phyloP scores from a whole-genome alignment of 225 moss, liverwort and hornwort genomes.

The Polytrichum formosum region DNA sequence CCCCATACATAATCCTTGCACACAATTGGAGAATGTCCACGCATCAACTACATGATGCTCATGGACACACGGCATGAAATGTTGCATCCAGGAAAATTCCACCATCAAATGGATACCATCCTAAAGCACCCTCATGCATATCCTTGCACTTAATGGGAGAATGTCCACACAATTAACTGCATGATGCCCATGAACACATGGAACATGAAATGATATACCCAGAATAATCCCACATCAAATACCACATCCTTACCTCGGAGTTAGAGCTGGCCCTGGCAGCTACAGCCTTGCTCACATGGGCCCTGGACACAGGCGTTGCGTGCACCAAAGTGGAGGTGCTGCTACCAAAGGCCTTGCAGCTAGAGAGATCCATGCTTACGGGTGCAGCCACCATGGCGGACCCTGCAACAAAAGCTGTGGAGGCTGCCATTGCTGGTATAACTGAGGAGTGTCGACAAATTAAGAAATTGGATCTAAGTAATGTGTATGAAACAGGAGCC shows the following conservation, averaged over 20 bases:
- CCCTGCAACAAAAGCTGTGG: constrained; percentile 25
- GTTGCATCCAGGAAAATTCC: background rate
- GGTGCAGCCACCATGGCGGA: constrained; percentile 19
- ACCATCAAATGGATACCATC: background rate
- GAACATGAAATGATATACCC: background rate
- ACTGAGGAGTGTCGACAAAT: background rate
- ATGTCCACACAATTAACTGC: background rate
- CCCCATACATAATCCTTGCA: background rate
- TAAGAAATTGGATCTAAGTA: background rate
- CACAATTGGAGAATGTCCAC: too few species aligned
- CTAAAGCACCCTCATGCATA: background rate
- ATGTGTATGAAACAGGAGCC: background rate
- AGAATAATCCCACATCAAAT: background rate
- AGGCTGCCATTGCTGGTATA: constrained; percentile 20
- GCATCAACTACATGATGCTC: too few species aligned
- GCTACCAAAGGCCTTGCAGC: constrained; percentile 32
- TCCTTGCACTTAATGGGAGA: background rate
- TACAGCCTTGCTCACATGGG: constrained; percentile 3
- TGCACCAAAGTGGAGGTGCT: constrained; percentile 23
- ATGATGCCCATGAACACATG: background rate
- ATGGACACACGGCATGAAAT: background rate
- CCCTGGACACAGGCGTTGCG: constrained; percentile 22
- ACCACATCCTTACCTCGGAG: constrained; percentile 21
- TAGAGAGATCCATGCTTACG: constrained; percentile 22
- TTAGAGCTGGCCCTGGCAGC: constrained; percentile 32